Evolutionary conservation across 768 basidiomycete species (phyloP).

Genomic region (Candolleomyces efflorescens): DNA sequence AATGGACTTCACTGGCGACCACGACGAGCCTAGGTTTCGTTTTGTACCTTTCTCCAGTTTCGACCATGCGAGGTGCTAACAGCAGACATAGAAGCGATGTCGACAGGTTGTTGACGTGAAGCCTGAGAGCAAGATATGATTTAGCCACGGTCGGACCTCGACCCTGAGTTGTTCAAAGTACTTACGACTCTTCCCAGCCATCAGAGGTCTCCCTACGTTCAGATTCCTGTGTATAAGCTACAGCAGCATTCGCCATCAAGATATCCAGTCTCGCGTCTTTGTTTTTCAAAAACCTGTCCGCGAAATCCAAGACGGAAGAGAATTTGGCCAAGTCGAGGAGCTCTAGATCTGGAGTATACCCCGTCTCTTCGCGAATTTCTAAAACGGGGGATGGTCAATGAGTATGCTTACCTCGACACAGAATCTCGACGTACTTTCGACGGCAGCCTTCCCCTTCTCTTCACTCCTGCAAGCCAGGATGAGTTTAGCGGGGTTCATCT

Average conservation of each 20-base stretch:
- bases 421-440: conserved; percentile 25
- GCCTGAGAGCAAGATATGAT: conserved; percentile 17
- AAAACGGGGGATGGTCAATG: not conserved
- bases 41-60: conserved; percentile 23
- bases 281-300: conserved; percentile 23
- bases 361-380: conserved; percentile 26
- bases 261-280: conserved; percentile 35
- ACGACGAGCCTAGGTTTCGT: conserved; percentile 31
- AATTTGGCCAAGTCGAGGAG: conserved; percentile 34
- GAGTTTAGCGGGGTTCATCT: conserved; percentile 35
- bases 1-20: conserved; percentile 38
- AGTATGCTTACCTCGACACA: not conserved
- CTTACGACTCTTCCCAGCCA: conserved; percentile 45
- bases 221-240: conserved; percentile 1
- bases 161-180: not conserved
- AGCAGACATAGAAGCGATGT: conserved; percentile 32
- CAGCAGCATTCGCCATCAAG: conserved; percentile 41
- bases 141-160: not conserved
- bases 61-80: conserved; percentile 35
- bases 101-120: conserved; percentile 43
- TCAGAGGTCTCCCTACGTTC: conserved; percentile 23
- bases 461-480: conserved; percentile 34
- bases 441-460: conserved; percentile 28
- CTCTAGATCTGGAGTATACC: conserved; percentile 33
- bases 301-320: conserved; percentile 32